A percentile compares a stretch with the other conserved stretches of the same genome.
These are phyloP conservation scores for Hordeum marinum DNA, from an alignment of 176 grass and related monocot species.

Conservation along the genomic window DNA sequence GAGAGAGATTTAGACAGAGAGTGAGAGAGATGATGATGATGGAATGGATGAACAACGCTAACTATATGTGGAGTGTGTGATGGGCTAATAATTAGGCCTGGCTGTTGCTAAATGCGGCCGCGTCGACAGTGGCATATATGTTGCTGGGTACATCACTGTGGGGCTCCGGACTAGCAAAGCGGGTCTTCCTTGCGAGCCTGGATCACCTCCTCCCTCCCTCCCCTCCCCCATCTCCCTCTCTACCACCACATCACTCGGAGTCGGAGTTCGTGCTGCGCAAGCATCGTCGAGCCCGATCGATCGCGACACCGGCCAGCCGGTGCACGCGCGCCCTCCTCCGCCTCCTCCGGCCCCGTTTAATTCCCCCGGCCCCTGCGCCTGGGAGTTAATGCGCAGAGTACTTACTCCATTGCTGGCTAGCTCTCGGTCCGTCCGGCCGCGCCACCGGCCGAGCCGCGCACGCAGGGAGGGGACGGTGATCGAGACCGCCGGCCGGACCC, in stretches of 20 bases:
- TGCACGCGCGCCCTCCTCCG: slow-evolving; percentile 13
- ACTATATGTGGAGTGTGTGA: neutral
- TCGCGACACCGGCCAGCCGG: slow-evolving; percentile 16
- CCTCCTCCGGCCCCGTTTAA: neutral
- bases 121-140: slow-evolving; percentile 1
- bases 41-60: neutral
- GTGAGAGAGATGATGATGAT: neutral
- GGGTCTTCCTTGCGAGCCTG: slow-evolving; percentile 47
- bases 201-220: slow-evolving; percentile 25
- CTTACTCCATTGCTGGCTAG: neutral
- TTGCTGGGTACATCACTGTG: slow-evolving; percentile 13
- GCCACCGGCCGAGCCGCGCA: neutral
- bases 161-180: neutral
- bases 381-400: neutral
- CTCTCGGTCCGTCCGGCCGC: neutral
- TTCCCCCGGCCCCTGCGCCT: neutral
- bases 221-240: neutral
- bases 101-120: neutral
- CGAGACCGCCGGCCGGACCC: neutral
- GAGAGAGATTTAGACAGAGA: neutral
- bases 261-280: slow-evolving; percentile 34
- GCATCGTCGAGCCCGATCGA: slow-evolving; percentile 25
- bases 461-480: neutral
- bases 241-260: neutral
- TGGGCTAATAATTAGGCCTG: neutral